Evolutionary conservation across 2,329 filamentous ascomycete species (phyloP).

Genomic region (Talaromyces sp.): DNA sequence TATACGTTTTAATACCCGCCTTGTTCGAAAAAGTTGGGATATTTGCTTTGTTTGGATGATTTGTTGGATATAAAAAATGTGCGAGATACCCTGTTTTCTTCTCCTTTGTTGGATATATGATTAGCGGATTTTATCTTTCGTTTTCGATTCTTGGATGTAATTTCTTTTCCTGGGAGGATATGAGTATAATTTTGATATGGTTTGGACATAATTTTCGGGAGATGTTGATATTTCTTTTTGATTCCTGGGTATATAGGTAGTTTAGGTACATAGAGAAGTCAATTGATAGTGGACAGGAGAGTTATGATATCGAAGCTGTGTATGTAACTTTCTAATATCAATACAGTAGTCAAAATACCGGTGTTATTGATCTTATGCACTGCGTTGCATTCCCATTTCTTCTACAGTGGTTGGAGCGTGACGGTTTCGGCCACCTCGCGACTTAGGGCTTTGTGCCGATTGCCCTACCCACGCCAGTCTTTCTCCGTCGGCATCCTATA

Average conservation of each 20-base stretch:
- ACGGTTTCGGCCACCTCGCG: neutral
- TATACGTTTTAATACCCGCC: neutral
- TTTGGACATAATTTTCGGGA: neutral
- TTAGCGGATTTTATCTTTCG: neutral
- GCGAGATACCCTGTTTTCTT: neutral
- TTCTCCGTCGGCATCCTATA: neutral
- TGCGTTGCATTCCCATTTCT: neutral
- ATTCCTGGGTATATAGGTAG: neutral
- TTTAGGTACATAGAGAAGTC: neutral
- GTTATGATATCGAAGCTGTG: neutral
- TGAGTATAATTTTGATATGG: neutral
- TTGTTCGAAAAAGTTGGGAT: neutral
- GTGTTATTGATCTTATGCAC: too few relatives aligned
- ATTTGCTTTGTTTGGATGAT: neutral
- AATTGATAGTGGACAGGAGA: neutral
- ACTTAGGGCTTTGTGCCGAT: neutral
- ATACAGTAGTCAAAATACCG: too few relatives aligned
- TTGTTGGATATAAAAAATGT: neutral
- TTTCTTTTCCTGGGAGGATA: neutral
- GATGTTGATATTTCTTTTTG: neutral
- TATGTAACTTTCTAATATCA: neutral
- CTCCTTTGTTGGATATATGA: neutral
- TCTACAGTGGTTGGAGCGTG: neutral
- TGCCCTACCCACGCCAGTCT: neutral
- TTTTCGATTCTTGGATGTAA: neutral